Percentiles rank a stretch among this genome's conserved stretches.
These are phyloP conservation scores for Magnaporthiopsis incrustans DNA, from an alignment of 2,329 filamentous ascomycete species.

Conservation along the genomic window DNA sequence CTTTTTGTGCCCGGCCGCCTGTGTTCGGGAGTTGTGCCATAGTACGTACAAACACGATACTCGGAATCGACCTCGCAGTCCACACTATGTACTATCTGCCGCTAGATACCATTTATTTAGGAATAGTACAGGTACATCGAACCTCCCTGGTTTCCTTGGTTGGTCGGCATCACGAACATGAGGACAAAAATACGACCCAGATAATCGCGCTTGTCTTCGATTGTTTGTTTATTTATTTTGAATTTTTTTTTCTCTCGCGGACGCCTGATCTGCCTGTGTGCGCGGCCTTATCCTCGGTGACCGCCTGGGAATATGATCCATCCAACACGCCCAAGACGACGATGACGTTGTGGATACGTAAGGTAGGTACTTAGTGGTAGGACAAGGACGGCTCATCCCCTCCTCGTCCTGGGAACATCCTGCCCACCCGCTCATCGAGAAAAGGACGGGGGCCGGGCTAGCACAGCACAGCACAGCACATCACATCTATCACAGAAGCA, in stretches of 20 bases:
- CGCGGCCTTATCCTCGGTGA: not conserved
- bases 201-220: too few species aligned
- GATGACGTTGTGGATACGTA: too few species aligned
- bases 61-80: not conserved
- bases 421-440: too few species aligned
- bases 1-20: not conserved
- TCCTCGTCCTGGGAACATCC: too few species aligned
- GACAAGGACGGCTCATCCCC: too few species aligned
- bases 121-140: not conserved
- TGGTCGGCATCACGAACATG: not conserved
- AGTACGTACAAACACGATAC: not conserved
- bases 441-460: too few species aligned
- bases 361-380: too few species aligned
- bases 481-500: not conserved
- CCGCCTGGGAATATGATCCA: too few species aligned
- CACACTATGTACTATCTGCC: not conserved
- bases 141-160: not conserved
- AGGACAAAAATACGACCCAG: too few species aligned
- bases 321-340: not conserved
- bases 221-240: not conserved
- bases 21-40: not conserved
- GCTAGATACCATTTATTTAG: not conserved
- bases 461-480: too few species aligned
- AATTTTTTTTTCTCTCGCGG: too few species aligned
- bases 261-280: not conserved